A percentile compares a stretch with the other conserved stretches of the same genome.
Evolutionary conservation across 305 asterid species (phyloP).

Genomic region (Nicotiana rustica): DNA sequence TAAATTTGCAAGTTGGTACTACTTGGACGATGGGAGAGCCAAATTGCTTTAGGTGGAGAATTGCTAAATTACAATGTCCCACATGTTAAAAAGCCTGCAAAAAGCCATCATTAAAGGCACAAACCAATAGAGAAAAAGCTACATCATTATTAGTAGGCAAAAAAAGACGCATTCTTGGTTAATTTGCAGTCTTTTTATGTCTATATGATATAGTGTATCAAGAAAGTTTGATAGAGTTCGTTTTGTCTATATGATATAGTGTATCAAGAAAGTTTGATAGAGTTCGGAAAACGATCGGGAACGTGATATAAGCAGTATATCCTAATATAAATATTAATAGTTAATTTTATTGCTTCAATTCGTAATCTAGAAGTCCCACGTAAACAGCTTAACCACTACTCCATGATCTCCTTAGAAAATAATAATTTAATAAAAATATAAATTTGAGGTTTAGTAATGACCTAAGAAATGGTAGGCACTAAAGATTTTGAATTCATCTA

Average conservation of each 20-base stretch:
- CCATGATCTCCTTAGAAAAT: too few relatives aligned
- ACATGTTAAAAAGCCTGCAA: slow-evolving; percentile 37
- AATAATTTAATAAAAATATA: too few relatives aligned
- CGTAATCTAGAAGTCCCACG: rapidly evolving
- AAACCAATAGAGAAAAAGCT: slow-evolving; percentile 28
- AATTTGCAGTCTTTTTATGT: slow-evolving; percentile 4
- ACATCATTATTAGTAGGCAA: not conserved
- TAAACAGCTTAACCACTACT: rapidly evolving
- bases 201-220: not conserved
- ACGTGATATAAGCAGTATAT: too few relatives aligned
- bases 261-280: too few relatives aligned
- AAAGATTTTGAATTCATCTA: slow-evolving; percentile 18
- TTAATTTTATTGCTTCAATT: too few relatives aligned
- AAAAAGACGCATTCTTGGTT: slow-evolving; percentile 7
- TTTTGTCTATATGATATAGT: too few relatives aligned
- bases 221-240: not conserved
- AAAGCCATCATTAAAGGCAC: slow-evolving; percentile 36
- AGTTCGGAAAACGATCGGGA: too few relatives aligned
- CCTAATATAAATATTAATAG: too few relatives aligned
- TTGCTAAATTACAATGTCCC: slow-evolving; percentile 30
- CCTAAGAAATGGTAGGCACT: not conserved
- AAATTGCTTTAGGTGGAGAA: slow-evolving; percentile 4
- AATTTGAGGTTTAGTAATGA: not conserved
- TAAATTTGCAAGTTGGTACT: slow-evolving; percentile 15
- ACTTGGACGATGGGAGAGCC: slow-evolving; percentile 18